Percentiles rank a stretch among this genome's conserved stretches.
Conservation (phyloP, 2,329 filamentous ascomycete genomes). For the Pseudogymnoascus sp. region DNA sequence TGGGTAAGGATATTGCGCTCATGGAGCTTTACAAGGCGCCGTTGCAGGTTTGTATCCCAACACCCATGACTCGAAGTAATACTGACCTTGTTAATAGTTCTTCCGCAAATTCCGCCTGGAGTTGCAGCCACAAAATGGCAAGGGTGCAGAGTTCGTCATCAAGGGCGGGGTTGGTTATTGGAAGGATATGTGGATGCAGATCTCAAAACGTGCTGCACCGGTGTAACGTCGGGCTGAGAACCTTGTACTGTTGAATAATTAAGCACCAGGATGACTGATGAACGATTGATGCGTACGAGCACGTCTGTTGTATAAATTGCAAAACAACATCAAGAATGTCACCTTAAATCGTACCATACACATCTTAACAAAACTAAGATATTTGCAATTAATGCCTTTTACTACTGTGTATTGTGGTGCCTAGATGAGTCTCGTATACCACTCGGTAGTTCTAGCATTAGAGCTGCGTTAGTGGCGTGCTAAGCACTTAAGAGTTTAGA, state of each 20-base stretch:
- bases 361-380: background rate
- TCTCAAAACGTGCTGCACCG: constrained; percentile 16
- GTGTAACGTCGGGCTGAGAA: background rate
- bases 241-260: background rate
- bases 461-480: background rate
- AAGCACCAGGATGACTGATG: background rate
- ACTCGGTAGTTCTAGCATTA: background rate
- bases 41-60: constrained; percentile 19
- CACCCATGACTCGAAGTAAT: background rate
- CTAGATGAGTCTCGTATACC: background rate
- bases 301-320: background rate
- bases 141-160: constrained; percentile 31
- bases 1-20: constrained; percentile 43
- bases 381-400: background rate
- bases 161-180: constrained; percentile 38
- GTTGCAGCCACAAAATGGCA: constrained; percentile 23
- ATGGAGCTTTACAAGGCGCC: constrained; percentile 46
- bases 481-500: background rate
- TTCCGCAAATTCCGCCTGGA: constrained; percentile 33
- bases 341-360: background rate
- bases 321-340: background rate
- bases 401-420: background rate
- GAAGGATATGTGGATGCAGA: constrained; percentile 34
- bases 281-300: background rate
- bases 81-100: constrained; percentile 28